These are phyloP conservation scores for Vachellia pachyceras DNA, from an alignment of 306 rosid genomes.

Conservation along the genomic window DNA sequence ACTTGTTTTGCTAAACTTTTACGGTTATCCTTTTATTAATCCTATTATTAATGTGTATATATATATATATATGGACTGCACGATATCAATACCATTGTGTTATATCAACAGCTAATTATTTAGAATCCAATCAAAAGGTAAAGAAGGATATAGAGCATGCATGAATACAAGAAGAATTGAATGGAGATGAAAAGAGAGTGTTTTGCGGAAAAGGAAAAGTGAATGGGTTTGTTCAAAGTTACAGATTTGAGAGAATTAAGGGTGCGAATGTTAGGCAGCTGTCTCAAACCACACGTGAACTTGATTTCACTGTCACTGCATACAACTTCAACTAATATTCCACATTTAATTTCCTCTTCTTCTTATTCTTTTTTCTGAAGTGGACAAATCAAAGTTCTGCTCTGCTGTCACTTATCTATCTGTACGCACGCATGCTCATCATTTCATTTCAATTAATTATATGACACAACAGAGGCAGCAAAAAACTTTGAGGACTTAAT, in stretches of 20 bases:
- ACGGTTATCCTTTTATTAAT: no score
- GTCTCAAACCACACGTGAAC: constrained; percentile 53
- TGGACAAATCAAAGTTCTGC: constrained; percentile 36
- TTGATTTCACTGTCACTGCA: constrained; percentile 37
- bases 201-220: not conserved
- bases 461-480: no score
- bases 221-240: not conserved
- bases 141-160: not conserved
- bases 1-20: no score
- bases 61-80: no score
- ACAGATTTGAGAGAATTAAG: not conserved
- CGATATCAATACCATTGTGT: no score
- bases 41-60: no score
- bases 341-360: not conserved
- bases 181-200: not conserved
- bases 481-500: not conserved
- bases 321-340: not conserved
- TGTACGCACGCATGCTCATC: not conserved
- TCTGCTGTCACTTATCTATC: not conserved
- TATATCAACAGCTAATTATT: no score
- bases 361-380: not conserved
- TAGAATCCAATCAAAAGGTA: not conserved
- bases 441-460: not conserved
- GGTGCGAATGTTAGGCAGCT: constrained; percentile 33
- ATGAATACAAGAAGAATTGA: not conserved